phyloP scores from a whole-genome alignment of 352 stramenopile genomes.

The Globisporangium polare region DNA sequence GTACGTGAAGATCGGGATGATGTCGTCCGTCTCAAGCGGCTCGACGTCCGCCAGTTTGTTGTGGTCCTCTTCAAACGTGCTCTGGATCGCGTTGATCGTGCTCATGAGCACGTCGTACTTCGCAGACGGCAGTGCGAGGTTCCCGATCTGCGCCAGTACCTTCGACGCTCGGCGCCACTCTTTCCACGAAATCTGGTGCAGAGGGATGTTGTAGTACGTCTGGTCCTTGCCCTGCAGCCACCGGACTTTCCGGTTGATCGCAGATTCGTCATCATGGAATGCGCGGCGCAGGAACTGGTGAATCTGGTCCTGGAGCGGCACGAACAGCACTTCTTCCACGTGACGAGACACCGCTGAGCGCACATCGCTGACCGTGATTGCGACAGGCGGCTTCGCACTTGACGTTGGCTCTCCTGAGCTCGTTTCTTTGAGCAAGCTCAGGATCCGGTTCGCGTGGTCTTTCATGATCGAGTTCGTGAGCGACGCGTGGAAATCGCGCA shows the following conservation, averaged over 20 bases:
- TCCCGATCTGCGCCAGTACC: constrained; percentile 59
- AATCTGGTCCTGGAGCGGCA: constrained; percentile 61
- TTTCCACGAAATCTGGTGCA: constrained; percentile 80
- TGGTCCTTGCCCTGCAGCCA: constrained; percentile 90
- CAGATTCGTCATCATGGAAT: constrained; percentile 72
- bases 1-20: constrained; percentile 89
- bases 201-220: constrained; percentile 85
- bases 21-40: constrained; percentile 74
- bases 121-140: constrained; percentile 46
- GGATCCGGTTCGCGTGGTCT: constrained; percentile 60
- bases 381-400: constrained; percentile 16
- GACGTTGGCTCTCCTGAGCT: constrained; percentile 21
- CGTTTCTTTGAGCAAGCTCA: constrained; percentile 45
- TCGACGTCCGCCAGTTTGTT: constrained; percentile 45
- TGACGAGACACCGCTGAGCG: constrained; percentile 65
- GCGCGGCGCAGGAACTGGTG: constrained; percentile 47
- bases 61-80: constrained; percentile 74
- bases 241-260: constrained; percentile 81
- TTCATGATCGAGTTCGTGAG: constrained; percentile 64
- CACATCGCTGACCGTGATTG: constrained; percentile 53
- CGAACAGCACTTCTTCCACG: constrained; percentile 79
- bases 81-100: constrained; percentile 74
- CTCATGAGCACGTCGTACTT: constrained; percentile 80
- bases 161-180: constrained; percentile 77
- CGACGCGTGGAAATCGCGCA: constrained; percentile 59